These are phyloP conservation scores for Lepraria neglecta DNA, from an alignment of 495 filamentous ascomycete genomes.

Conservation along the genomic window DNA sequence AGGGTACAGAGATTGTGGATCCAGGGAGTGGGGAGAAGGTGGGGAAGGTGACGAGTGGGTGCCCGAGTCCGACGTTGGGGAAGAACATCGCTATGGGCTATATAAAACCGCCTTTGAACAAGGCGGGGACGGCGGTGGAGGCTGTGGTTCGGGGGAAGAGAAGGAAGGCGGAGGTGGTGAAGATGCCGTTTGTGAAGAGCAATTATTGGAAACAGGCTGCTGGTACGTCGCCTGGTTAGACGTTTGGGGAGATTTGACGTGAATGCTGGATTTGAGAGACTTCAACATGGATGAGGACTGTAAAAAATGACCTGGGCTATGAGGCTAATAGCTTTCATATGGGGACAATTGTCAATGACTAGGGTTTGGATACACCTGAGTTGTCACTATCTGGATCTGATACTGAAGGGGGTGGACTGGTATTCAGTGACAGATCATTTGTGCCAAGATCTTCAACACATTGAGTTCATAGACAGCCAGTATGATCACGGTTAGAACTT, in stretches of 20 bases:
- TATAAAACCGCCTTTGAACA: slow-evolving; percentile 73
- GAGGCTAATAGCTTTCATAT: too few species aligned
- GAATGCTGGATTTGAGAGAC: background rate
- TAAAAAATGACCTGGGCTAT: too few species aligned
- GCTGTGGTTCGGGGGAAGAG: slow-evolving; percentile 76
- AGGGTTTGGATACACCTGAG: too few species aligned
- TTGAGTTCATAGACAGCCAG: too few species aligned
- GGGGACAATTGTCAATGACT: too few species aligned
- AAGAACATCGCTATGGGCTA: slow-evolving; percentile 97
- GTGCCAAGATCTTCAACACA: too few species aligned
- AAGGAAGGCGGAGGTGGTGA: slow-evolving; percentile 70
- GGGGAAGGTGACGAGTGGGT: slow-evolving; percentile 78
- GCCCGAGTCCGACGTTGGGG: slow-evolving; percentile 76
- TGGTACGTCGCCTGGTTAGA: slow-evolving; percentile 24
- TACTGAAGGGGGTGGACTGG: too few species aligned
- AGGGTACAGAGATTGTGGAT: slow-evolving; percentile 74
- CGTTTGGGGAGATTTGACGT: background rate
- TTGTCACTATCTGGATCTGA: too few species aligned
- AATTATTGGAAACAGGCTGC: slow-evolving; percentile 48
- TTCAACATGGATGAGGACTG: slow-evolving; percentile 1
- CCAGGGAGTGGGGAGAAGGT: slow-evolving; percentile 28
- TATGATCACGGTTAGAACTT: too few species aligned
- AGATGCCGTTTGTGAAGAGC: slow-evolving; percentile 89
- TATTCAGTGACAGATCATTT: too few species aligned
- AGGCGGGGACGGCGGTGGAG: slow-evolving; percentile 75